phyloP scores from a whole-genome alignment of 2,329 filamentous ascomycete genomes.

The Trichoderma sp. region DNA sequence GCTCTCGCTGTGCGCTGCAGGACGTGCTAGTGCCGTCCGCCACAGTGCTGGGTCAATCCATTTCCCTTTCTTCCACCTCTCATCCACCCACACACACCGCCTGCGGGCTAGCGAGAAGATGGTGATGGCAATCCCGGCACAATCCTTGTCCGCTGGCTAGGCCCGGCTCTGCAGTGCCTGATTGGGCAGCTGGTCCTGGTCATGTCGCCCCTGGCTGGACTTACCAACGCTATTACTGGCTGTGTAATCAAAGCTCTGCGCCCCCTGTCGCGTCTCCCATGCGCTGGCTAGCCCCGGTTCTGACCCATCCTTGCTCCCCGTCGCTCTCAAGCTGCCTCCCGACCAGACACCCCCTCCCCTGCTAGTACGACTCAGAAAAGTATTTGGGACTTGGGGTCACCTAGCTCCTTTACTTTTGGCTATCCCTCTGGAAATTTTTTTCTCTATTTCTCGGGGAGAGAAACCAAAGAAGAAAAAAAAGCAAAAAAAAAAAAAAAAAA shows the following conservation, averaged over 20 bases:
- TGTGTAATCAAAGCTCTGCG: slow-evolving; percentile 52
- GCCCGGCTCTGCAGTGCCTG: slow-evolving; percentile 48
- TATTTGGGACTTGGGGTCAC: slow-evolving; percentile 27
- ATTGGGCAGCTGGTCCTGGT: slow-evolving; percentile 53
- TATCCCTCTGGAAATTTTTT: slow-evolving; percentile 4
- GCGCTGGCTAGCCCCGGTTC: slow-evolving; percentile 45
- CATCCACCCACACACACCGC: slow-evolving; percentile 36
- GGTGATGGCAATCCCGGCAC: slow-evolving; percentile 40
- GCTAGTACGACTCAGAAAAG: slow-evolving; percentile 20
- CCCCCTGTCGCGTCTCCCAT: slow-evolving; percentile 55
- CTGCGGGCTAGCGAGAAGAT: slow-evolving; percentile 36
- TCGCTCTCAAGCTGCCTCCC: slow-evolving; percentile 25
- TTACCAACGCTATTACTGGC: slow-evolving; percentile 49
- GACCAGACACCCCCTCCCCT: slow-evolving; percentile 22
- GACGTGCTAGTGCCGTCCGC: slow-evolving; percentile 2
- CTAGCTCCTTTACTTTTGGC: slow-evolving; percentile 21
- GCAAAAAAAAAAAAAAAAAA: not conserved
- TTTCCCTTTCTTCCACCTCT: not conserved
- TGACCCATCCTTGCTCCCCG: slow-evolving; percentile 26
- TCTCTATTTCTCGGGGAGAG: not conserved
- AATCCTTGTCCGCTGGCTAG: slow-evolving; percentile 48
- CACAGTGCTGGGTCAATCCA: not conserved
- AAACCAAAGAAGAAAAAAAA: not conserved
- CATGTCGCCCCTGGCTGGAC: slow-evolving; percentile 39
- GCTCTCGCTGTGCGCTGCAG: slow-evolving; percentile 1